Evolutionary conservation across 805 yeast species (phyloP).

Genomic region (Clavispora phyllophila): DNA sequence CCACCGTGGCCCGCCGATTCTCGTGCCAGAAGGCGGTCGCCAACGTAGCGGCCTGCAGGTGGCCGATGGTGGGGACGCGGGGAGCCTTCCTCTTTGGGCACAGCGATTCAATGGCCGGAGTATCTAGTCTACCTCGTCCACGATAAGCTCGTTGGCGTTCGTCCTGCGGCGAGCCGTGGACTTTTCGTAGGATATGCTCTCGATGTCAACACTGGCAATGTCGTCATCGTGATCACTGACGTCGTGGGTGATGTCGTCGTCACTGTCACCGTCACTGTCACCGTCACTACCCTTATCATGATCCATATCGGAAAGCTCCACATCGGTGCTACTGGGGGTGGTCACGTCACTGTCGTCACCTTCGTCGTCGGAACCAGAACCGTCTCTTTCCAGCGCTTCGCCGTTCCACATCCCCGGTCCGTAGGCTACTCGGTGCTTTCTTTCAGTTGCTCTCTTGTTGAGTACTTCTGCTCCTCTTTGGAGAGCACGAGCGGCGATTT

Average conservation of each 20-base stretch:
- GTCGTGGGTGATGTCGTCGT: not conserved
- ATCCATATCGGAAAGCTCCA: not conserved
- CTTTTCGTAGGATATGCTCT: not conserved
- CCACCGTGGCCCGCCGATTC: no score
- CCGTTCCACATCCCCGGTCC: not conserved
- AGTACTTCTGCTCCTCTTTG: conserved; percentile 9
- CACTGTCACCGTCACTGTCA: not conserved
- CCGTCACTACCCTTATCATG: no score
- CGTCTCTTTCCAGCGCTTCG: not conserved
- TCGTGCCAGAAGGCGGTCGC: no score
- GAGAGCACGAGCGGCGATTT: conserved; percentile 5
- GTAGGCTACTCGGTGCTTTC: not conserved
- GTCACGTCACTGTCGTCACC: not conserved
- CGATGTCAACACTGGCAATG: not conserved
- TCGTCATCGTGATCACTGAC: not conserved
- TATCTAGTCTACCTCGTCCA: not conserved
- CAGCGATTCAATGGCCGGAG: no score
- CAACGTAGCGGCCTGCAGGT: no score
- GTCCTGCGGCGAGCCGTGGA: no score
- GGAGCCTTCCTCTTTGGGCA: not conserved
- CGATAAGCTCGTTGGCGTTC: not conserved
- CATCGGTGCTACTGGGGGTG: not conserved
- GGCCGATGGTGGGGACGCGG: not conserved
- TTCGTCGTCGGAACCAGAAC: not conserved
- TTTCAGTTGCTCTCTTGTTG: not conserved